These are phyloP conservation scores for Warburgia ugandensis DNA, from an alignment of 164 flowering plant species.

Conservation along the genomic window DNA sequence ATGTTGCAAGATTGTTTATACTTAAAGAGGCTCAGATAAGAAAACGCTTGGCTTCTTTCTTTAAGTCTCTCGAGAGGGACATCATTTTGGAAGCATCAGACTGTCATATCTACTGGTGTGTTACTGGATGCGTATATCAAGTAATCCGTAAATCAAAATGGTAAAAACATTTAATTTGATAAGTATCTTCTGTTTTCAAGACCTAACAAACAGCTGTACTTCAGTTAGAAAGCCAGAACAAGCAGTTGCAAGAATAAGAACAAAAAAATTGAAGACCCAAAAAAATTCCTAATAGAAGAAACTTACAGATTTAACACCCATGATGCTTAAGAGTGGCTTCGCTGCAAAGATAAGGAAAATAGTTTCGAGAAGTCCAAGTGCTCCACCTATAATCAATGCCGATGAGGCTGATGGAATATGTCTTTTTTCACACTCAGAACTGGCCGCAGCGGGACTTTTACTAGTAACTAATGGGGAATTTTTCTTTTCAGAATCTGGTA, in stretches of 20 bases:
- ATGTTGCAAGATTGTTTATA: too few species aligned
- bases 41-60: too few species aligned
- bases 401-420: constrained; percentile 65
- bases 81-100: too few species aligned
- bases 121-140: too few species aligned
- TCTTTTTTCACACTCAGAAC: constrained; percentile 22
- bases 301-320: constrained; percentile 67
- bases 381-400: constrained; percentile 47
- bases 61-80: too few species aligned
- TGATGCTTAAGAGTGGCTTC: constrained; percentile 37
- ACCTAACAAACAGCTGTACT: too few species aligned
- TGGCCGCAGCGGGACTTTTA: constrained; percentile 12
- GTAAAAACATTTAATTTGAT: too few species aligned
- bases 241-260: neutral
- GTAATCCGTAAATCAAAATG: too few species aligned
- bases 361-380: constrained; percentile 56
- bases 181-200: too few species aligned
- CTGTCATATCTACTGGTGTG: too few species aligned
- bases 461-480: constrained; percentile 8
- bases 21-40: too few species aligned
- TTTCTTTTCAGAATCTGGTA: constrained; percentile 21
- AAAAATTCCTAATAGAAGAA: neutral
- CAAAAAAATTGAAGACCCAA: neutral
- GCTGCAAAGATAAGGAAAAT: constrained; percentile 45
- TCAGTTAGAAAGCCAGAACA: too few species aligned